phyloP scores from a whole-genome alignment of 83 land plant genomes.

The Picea abies region DNA sequence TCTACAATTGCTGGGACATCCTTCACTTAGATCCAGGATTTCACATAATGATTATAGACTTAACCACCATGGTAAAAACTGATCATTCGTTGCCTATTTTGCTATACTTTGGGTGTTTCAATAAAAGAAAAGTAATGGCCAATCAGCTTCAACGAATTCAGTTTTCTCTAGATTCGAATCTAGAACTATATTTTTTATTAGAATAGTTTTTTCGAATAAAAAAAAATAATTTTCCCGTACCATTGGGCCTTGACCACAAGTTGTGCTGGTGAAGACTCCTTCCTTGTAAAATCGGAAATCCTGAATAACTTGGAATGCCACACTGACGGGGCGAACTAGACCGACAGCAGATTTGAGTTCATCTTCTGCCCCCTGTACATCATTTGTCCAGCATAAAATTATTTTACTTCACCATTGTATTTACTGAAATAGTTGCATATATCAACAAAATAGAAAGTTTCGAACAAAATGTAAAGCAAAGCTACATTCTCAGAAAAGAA shows the following conservation, averaged over 20 bases:
- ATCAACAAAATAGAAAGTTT: background rate
- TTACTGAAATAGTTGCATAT: background rate
- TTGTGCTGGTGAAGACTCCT: slow-evolving; percentile 79
- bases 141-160: background rate
- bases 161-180: background rate
- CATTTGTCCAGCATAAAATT: background rate
- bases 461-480: background rate
- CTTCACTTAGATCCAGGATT: background rate
- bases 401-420: background rate
- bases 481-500: background rate
- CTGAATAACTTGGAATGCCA: slow-evolving; percentile 82
- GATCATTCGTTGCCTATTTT: no score
- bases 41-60: background rate
- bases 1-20: background rate
- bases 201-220: background rate
- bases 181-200: background rate
- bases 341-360: slow-evolving; percentile 93
- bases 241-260: no score
- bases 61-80: no score
- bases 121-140: background rate
- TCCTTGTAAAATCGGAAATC: slow-evolving; percentile 70
- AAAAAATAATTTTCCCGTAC: no score
- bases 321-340: slow-evolving; percentile 88
- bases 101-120: background rate
- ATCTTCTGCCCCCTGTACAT: slow-evolving; percentile 79